Evolutionary conservation across 169 alveolate species (phyloP), one percentile per base, ranked within the genome.

Genomic region (Cryptosporidium ryanae): DNA sequence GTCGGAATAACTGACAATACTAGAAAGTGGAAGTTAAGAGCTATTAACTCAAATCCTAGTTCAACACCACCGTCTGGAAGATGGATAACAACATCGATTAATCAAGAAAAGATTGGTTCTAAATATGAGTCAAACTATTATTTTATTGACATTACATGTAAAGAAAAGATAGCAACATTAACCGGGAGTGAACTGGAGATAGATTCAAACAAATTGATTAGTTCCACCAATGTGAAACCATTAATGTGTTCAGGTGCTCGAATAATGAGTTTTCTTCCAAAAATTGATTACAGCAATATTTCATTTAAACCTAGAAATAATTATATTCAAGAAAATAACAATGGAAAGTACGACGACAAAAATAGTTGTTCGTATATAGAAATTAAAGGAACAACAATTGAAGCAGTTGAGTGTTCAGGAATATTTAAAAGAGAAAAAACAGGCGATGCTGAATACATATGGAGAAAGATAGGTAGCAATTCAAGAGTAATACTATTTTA

Each of bases 321-420:
- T 18, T 17, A 32, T 61, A 43, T 59, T 21, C 64, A 48, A 27
- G 50, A 34, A 65, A 10, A 23, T 8, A 21, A 44, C 2, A 49
- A 32, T 31, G 46, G 3, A 10, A 38, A 31, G 7, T 66, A 44
- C 21, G 25, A 23, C 18, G 68, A 18, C 15, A 23, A 57, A 25
- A 18, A 65, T 23, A 38, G 46, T 38, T 76, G 87, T 44, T 23
- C 38, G 34, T 76, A 76, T 61, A 76, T 76, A 31, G 71, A 76
- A 31, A 23, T 76, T 43, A 38, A 46, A 44, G 87, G 87, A 43
- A 57, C 87, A 29, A 59, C 87, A 25, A 38, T 61, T 18, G 87
- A 76, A 49, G 87, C 87, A 57, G 38, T 55, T 1, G 68, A 55
- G 27, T 76, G 87, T 29, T 76, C 87, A n/a, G 87, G 87, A 17